Evolutionary conservation across 306 rosid genomes (phyloP), one percentile per base, ranked within the genome.

Genomic region (Fragaria vesca): DNA sequence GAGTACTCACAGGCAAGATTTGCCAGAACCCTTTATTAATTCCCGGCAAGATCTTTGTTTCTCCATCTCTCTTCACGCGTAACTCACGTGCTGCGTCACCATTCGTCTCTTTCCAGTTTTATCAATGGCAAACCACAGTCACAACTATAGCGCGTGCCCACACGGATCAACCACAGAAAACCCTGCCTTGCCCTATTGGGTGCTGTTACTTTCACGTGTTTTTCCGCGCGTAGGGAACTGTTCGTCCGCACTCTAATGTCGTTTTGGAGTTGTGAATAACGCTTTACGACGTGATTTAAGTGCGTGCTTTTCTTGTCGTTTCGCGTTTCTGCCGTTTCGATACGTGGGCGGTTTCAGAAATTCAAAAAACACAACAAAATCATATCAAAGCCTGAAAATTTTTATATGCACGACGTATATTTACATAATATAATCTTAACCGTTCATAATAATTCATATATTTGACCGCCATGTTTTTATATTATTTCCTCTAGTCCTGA

Each of bases 11-110:
- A 60, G 58, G 26, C 17, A 65, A 24, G 62, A 11, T 17, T 21
- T 60, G 13, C 57, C 21, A 21, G 6, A 16, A 13, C 17, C 17
- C 40, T 43, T 34, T 58, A 52, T 43, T 69, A 30, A 28, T 34
- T 54, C 38, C 79, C 42, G 52, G 79, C 21, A 26, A 72, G 66
- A 81, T 48, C 80, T 78, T 66, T 36, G 83, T 71, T 67, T 58
- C 73, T 28, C 71, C n/a, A 28, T 76, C 43, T 26, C 79, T 51
- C 43, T 26, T 73, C 84, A 84, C 79, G 80, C 77, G 88, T 62
- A 21, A 34, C 68, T 66, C 82, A 82, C 86, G 85, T 80, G 90
- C 20, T 66, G 18, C 10, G 6, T 2, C 13, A 5, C 61, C 66
- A 30, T 26, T 45, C 43, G 20, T 10, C 7, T 3, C 15, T 58